Evolutionary conservation across 768 basidiomycete genomes (phyloP).

Genomic region (Lactifluus subvellereus): DNA sequence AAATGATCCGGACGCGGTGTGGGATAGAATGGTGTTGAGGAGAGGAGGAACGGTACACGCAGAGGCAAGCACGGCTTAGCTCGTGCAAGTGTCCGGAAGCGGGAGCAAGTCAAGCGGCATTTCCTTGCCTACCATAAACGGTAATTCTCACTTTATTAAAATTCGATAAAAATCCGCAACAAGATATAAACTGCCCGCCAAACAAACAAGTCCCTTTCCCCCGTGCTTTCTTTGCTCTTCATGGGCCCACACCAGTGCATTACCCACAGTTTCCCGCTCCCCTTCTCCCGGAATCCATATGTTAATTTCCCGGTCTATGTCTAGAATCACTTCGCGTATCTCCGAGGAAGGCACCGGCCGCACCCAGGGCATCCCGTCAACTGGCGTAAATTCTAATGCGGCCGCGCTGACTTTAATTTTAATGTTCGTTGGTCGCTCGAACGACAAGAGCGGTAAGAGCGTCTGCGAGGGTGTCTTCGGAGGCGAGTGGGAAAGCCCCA

Average conservation of each 20-base stretch:
- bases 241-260: conserved; percentile 45
- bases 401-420: conserved; percentile 44
- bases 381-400: conserved; percentile 59
- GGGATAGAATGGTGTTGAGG: background rate
- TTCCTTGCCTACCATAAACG: conserved; percentile 1
- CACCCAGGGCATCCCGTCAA: conserved; percentile 96
- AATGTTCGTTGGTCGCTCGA: conserved; percentile 19
- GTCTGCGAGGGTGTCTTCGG: conserved; percentile 75
- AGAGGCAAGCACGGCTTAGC: background rate
- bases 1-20: background rate
- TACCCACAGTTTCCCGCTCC: conserved; percentile 33
- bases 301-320: conserved; percentile 41
- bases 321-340: conserved; percentile 41
- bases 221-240: conserved; percentile 20
- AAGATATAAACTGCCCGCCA: conserved; percentile 91
- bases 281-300: conserved; percentile 40
- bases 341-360: conserved; percentile 49
- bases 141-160: background rate
- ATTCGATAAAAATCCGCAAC: conserved; percentile 85
- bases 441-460: conserved; percentile 58
- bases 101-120: background rate
- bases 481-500: conserved; percentile 82
- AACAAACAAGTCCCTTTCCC: conserved; percentile 47
- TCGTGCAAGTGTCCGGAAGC: background rate
- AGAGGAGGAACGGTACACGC: background rate